phyloP scores from a whole-genome alignment of 768 basidiomycete genomes.

The Tulasnella sp. region DNA sequence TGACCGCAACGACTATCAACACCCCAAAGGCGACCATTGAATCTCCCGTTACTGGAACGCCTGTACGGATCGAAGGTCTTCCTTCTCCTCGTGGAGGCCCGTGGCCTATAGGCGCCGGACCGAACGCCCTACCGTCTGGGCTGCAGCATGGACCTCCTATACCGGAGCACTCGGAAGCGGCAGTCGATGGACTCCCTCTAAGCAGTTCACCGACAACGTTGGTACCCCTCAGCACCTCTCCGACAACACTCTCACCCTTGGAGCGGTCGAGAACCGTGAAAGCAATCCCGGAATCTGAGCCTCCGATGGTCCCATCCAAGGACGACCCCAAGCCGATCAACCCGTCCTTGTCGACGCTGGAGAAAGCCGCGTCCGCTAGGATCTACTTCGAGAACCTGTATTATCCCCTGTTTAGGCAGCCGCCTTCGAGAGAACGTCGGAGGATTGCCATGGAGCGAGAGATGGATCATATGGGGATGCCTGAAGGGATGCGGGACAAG shows the following conservation, averaged over 20 bases:
- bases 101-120: constrained; percentile 1
- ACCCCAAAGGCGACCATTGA: neutral
- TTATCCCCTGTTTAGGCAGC: constrained; percentile 74
- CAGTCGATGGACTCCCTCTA: neutral
- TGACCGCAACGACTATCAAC: constrained; percentile 3
- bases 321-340: constrained; percentile 45
- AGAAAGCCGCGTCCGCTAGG: constrained; percentile 83
- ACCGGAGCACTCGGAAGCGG: neutral
- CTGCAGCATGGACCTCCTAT: neutral
- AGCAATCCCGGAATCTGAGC: constrained; percentile 16
- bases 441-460: constrained; percentile 79
- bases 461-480: constrained; percentile 61
- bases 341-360: constrained; percentile 82
- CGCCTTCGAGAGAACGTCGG: constrained; percentile 76
- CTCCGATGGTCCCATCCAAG: constrained; percentile 25
- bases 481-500: constrained; percentile 55
- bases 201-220: constrained; percentile 7
- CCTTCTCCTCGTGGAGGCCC: constrained; percentile 1
- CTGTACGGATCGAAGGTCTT: constrained; percentile 9
- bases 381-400: constrained; percentile 92
- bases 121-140: neutral
- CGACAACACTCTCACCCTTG: constrained; percentile 13
- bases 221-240: constrained; percentile 20
- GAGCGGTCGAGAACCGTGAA: constrained; percentile 19
- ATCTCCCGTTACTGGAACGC: neutral